Base-by-base conservation (phyloP, 2,329 filamentous ascomycete species). In the Trichoderma brevicompactum region DNA sequence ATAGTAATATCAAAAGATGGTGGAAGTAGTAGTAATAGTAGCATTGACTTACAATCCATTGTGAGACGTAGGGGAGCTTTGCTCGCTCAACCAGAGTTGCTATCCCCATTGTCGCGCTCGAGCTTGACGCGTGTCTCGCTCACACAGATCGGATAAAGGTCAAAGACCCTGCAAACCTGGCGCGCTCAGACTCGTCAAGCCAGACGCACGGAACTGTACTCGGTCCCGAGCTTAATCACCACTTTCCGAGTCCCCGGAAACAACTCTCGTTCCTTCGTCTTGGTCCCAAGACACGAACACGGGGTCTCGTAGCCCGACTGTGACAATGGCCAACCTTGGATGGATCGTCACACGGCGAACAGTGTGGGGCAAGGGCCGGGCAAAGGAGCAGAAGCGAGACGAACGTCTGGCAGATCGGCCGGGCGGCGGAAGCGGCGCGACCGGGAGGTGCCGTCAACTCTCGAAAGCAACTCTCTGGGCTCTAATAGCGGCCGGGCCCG, bases 41-140 rank as follows among this genome's bases (percentile, higher is more conserved):
- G 12, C 52, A 32, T 15, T 19, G 5, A 34, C 73, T 54, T 68
- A 77, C 74, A 49, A 77, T 76, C 69, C 74, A 77, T 66, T 69
- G 70, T 7, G 75, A 76, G 28, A 74, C 75, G 50, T 71, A 71
- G 23, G 75, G 72, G 56, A 77, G 66, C 65, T 73, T 71, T 44
- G 69, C 68, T 58, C 70, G 70, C 40, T 71, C 68, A 53, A 74
- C n/a, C 9, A 74, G 17, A 13, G 44, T 59, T n/a, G 67, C 34
- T 13, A 65, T 15, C 13, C 52, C 62, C 62, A 65, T 65, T 36
- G n/a, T 65, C 53, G 62, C 62, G 46, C 34, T 46, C 23, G 12
- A 5, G 41, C 17, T 46, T 15, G 41, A 46, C 49, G 59, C 59
- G 59, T 38, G 49, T 7, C 17, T 59, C 17, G 43, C 44, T 36